Evolutionary conservation across 257 asterid genomes (phyloP).

Genomic region (Solanum chmielewskii): DNA sequence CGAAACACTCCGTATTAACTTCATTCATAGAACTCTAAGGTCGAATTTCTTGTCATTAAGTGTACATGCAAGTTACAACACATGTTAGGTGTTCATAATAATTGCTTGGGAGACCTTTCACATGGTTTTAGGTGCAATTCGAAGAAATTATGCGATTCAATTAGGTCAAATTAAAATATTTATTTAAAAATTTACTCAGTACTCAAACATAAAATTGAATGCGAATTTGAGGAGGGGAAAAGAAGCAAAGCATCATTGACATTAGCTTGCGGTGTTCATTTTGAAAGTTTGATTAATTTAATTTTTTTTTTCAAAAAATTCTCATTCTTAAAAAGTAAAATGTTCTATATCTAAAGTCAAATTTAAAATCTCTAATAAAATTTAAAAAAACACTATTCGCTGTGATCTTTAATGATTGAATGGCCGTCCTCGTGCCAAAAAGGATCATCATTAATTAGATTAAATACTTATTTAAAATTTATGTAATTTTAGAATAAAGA

Average conservation of each 20-base stretch:
- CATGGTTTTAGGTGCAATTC: not conserved
- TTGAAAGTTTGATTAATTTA: rapidly evolving
- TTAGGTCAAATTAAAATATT: not conserved
- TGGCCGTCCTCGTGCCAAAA: not conserved
- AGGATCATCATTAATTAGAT: not conserved
- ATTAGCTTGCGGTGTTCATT: too few relatives aligned
- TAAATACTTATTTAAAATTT: not conserved
- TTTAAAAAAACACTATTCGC: not conserved
- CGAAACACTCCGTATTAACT: not conserved
- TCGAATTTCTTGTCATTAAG: not conserved
- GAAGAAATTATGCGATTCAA: not conserved
- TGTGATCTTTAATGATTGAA: not conserved
- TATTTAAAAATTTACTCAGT: not conserved
- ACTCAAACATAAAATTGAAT: not conserved
- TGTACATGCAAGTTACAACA: not conserved
- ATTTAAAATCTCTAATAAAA: not conserved
- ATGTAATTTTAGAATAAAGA: not conserved
- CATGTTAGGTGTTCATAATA: not conserved
- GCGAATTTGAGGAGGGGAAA: not conserved
- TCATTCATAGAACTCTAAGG: not conserved
- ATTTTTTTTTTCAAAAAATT: not conserved
- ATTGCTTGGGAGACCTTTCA: not conserved
- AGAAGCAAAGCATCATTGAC: not conserved
- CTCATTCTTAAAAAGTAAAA: not conserved
- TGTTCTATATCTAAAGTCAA: too few relatives aligned